Conservation (phyloP, 2,329 filamentous ascomycete genomes). For the Paracoccidioides lutzii region DNA sequence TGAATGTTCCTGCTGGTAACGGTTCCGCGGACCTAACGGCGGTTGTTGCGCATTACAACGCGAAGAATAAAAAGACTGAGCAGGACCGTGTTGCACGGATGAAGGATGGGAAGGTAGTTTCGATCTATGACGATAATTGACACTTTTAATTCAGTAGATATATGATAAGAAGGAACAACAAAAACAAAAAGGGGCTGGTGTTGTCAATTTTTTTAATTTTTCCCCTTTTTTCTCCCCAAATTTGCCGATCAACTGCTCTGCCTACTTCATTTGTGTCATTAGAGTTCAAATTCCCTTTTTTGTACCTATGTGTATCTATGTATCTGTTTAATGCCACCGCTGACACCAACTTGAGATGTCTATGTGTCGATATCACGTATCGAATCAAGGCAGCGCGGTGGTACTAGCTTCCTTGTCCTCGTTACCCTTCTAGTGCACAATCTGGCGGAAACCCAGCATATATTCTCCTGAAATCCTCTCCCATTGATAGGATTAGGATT, state of each 20-base stretch:
- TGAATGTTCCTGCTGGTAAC: conserved; percentile 51
- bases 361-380: background rate
- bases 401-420: background rate
- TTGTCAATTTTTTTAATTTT: background rate
- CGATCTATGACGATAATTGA: conserved; percentile 30
- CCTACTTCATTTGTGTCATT: background rate
- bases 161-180: background rate
- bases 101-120: conserved; percentile 32
- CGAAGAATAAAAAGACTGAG: conserved; percentile 43
- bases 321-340: conserved; percentile 1
- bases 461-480: background rate
- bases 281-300: conserved; percentile 6
- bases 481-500: background rate
- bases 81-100: conserved; percentile 39
- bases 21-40: conserved; percentile 44
- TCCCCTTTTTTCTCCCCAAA: background rate
- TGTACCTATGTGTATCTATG: conserved; percentile 3
- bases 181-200: background rate
- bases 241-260: background rate
- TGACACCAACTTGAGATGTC: background rate
- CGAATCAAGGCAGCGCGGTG: no score
- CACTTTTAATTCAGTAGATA: conserved; percentile 10
- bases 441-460: background rate
- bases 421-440: background rate
- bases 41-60: conserved; percentile 51